A percentile compares a stretch with the other conserved stretches of the same genome.
Evolutionary conservation across 2,329 filamentous ascomycete species (phyloP).

Genomic region (Lecanicillium sp.): DNA sequence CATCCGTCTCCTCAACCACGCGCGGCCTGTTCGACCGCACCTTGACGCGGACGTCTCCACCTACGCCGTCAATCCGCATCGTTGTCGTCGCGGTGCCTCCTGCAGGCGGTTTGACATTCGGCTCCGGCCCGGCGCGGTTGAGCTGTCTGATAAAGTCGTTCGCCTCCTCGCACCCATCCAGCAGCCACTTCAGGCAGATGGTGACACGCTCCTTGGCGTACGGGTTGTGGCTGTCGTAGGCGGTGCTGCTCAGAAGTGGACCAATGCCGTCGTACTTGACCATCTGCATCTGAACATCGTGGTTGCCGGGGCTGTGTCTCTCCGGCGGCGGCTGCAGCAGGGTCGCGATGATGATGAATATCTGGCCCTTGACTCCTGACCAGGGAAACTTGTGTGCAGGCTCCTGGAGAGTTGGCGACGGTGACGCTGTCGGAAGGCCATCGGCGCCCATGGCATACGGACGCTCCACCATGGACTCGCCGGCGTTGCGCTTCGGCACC

Average conservation of each 20-base stretch:
- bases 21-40: slow-evolving; percentile 33
- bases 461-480: slow-evolving; percentile 52
- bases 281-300: slow-evolving; percentile 81
- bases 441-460: slow-evolving; percentile 45
- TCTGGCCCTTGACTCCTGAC: slow-evolving; percentile 81
- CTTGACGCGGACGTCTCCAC: slow-evolving; percentile 51
- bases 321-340: slow-evolving; percentile 76
- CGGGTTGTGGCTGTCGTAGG: slow-evolving; percentile 87
- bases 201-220: slow-evolving; percentile 90
- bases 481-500: slow-evolving; percentile 28
- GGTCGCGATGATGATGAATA: slow-evolving; percentile 82
- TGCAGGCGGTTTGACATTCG: slow-evolving; percentile 30
- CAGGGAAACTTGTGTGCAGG: slow-evolving; percentile 59
- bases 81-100: slow-evolving; percentile 34
- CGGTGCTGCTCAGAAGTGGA: slow-evolving; percentile 79
- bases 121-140: slow-evolving; percentile 38
- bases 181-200: slow-evolving; percentile 77
- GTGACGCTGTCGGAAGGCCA: slow-evolving; percentile 32
- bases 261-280: slow-evolving; percentile 80
- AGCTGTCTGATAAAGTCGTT: slow-evolving; percentile 65
- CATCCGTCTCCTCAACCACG: slow-evolving; percentile 23
- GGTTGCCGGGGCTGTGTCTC: slow-evolving; percentile 55
- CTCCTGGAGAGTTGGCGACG: slow-evolving; percentile 49
- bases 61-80: slow-evolving; percentile 49
- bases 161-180: slow-evolving; percentile 68